Conservation (phyloP, 441 rosid species). For the Hura crepitans region DNA sequence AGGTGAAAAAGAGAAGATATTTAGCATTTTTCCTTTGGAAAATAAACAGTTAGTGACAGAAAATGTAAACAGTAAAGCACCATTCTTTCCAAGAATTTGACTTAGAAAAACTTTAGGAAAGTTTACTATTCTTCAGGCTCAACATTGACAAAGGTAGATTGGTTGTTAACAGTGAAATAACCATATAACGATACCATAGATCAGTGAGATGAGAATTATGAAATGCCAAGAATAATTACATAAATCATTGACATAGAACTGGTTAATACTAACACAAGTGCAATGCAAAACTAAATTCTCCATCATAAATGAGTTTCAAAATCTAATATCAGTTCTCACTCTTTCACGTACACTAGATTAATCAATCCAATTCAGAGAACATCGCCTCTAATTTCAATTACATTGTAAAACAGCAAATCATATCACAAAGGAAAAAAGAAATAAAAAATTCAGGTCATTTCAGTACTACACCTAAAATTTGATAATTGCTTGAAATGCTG, state of each 20-base stretch:
- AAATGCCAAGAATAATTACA: not conserved
- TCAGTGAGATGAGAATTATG: not conserved
- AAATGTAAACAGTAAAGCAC: too few relatives aligned
- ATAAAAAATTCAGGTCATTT: not conserved
- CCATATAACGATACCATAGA: not conserved
- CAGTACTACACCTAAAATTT: not conserved
- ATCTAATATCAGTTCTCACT: not conserved
- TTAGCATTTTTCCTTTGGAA: too few relatives aligned
- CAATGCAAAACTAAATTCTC: too few relatives aligned
- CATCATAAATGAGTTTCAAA: not conserved
- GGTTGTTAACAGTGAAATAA: not conserved
- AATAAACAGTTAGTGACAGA: too few relatives aligned
- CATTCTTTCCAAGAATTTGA: not conserved
- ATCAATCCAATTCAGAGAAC: not conserved
- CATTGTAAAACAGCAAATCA: not conserved
- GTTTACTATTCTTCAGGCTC: not conserved
- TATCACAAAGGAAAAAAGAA: not conserved
- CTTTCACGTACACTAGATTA: conserved; percentile 22
- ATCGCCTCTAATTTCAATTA: not conserved
- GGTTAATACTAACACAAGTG: too few relatives aligned
- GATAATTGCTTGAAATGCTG: not conserved
- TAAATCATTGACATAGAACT: too few relatives aligned
- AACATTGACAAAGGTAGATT: not conserved
- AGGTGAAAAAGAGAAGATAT: too few relatives aligned
- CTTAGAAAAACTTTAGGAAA: not conserved